Percentiles rank a stretch among this genome's conserved stretches.
Conservation (phyloP, 2,329 filamentous ascomycete genomes). For the Calonectria honghensis region DNA sequence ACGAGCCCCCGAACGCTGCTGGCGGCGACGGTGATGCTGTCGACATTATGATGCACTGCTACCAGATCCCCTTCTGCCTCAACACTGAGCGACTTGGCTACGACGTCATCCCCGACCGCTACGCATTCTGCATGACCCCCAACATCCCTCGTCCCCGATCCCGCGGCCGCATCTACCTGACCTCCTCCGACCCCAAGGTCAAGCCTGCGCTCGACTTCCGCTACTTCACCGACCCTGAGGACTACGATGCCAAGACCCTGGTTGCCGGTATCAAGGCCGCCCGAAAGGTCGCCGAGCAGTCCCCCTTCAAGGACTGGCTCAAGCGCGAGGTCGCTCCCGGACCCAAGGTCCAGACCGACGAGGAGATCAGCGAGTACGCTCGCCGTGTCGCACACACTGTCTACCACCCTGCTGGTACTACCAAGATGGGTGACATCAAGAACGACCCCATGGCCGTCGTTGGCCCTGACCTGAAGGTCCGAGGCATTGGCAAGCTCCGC, state of each 20-base stretch:
- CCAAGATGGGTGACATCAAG: constrained; percentile 87
- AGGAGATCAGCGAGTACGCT: constrained; percentile 88
- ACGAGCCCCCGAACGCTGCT: constrained; percentile 80
- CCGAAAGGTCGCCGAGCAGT: constrained; percentile 83
- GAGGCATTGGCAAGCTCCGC: constrained; percentile 82
- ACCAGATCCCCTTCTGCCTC: constrained; percentile 93
- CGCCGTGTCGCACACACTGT: constrained; percentile 89
- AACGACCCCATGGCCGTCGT: constrained; percentile 86
- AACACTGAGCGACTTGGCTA: constrained; percentile 90
- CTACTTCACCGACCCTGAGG: constrained; percentile 91
- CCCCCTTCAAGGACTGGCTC: constrained; percentile 88
- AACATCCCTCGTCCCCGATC: constrained; percentile 91
- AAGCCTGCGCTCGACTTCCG: constrained; percentile 92
- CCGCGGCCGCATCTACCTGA: constrained; percentile 85
- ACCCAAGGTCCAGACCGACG: constrained; percentile 82
- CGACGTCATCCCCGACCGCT: constrained; percentile 76
- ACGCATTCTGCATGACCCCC: constrained; percentile 95
- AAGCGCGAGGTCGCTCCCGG: constrained; percentile 89
- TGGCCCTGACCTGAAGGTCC: constrained; percentile 82
- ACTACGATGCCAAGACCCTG: constrained; percentile 88
- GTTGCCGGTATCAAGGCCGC: constrained; percentile 86
- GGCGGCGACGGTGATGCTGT: constrained; percentile 83
- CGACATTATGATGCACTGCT: constrained; percentile 97
- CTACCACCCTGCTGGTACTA: constrained; percentile 92
- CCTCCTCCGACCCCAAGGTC: constrained; percentile 82